These are phyloP conservation scores for Ogataea methylovora DNA, from an alignment of 805 yeast genomes.

Conservation along the genomic window DNA sequence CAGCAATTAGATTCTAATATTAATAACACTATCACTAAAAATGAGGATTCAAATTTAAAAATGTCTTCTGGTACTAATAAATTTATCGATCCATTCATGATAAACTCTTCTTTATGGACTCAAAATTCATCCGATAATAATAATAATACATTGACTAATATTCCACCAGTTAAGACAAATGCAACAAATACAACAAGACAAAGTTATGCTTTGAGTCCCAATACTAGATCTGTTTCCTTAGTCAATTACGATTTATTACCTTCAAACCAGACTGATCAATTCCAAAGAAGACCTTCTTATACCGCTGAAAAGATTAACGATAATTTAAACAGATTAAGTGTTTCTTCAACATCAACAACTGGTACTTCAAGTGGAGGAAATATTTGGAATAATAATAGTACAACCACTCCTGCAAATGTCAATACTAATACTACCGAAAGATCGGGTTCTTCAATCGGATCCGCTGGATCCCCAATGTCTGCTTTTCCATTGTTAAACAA, in stretches of 20 bases:
- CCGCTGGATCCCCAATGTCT: slow-evolving; percentile 17
- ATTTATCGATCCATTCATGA: not conserved
- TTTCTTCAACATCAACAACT: not conserved
- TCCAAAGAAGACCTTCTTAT: too few species aligned
- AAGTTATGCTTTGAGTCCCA: too few species aligned
- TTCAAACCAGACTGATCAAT: too few species aligned
- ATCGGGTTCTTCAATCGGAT: slow-evolving; percentile 12
- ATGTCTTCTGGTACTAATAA: not conserved
- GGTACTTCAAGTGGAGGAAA: too few species aligned
- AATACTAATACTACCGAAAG: not conserved
- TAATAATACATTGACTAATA: not conserved
- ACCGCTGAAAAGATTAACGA: not conserved
- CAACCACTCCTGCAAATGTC: too few species aligned
- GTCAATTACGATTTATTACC: too few species aligned
- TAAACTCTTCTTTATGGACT: not conserved
- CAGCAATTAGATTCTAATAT: too few species aligned
- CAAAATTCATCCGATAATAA: not conserved
- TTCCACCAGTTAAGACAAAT: not conserved
- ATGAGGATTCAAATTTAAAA: not conserved
- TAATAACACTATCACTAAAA: not conserved
- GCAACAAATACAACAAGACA: not conserved
- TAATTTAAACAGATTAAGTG: not conserved
- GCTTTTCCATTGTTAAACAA: slow-evolving; percentile 7
- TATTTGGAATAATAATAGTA: too few species aligned
- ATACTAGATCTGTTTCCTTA: too few species aligned